Percentiles rank a stretch among this genome's conserved stretches.
phyloP scores from a whole-genome alignment of 768 basidiomycete species.

The Mycena galopus region DNA sequence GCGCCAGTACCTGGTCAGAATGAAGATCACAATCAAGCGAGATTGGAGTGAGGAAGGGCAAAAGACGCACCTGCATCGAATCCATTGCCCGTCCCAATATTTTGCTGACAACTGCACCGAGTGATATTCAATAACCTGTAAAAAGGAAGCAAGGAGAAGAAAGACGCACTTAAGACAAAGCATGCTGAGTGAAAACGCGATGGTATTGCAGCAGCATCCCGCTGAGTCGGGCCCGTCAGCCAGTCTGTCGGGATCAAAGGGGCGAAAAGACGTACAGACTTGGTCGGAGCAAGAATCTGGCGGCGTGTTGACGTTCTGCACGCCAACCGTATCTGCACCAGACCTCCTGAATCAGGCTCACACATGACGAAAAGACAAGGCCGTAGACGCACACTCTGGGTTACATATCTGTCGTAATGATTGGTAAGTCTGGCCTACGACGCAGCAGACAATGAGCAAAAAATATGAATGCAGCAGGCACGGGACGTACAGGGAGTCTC shows the following conservation, averaged over 20 bases:
- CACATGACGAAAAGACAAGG: no score
- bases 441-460: not conserved
- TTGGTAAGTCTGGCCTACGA: slow-evolving; percentile 43
- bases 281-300: slow-evolving; percentile 43
- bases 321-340: slow-evolving; percentile 32
- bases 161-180: slow-evolving; percentile 41
- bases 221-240: not conserved
- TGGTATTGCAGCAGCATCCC: slow-evolving; percentile 40
- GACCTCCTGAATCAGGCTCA: not conserved
- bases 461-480: not conserved
- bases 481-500: slow-evolving; percentile 44
- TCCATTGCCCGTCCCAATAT: slow-evolving; percentile 18
- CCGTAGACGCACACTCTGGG: slow-evolving; percentile 32
- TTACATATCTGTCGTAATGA: slow-evolving; percentile 44
- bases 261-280: slow-evolving; percentile 23
- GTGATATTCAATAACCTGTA: not conserved
- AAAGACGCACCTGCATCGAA: slow-evolving; percentile 25
- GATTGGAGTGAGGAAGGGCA: not conserved
- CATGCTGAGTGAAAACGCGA: slow-evolving; percentile 41
- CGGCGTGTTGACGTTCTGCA: slow-evolving; percentile 34
- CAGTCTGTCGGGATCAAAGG: not conserved
- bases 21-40: not conserved
- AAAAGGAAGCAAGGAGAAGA: not conserved
- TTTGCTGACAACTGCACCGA: slow-evolving; percentile 37
- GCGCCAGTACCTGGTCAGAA: slow-evolving; percentile 26